Conservation (phyloP, 805 yeast genomes). For the Metschnikowia cerradonensis region DNA sequence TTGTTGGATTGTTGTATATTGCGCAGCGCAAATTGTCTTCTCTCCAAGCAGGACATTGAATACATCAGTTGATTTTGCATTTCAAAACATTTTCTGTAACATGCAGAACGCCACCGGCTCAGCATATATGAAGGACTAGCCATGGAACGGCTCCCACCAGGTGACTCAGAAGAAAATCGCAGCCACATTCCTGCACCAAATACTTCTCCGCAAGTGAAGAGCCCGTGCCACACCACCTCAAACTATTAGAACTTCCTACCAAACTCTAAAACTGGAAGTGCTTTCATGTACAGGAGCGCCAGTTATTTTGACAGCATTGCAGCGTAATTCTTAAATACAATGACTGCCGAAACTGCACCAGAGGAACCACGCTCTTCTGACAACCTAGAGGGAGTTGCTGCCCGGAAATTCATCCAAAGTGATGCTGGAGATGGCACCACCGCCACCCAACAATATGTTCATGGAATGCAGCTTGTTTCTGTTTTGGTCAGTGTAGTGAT, state of each 20-base stretch:
- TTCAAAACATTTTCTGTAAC: too few species aligned
- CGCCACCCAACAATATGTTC: constrained; percentile 32
- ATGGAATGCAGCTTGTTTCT: constrained; percentile 25
- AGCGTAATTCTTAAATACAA: background rate
- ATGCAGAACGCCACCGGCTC: too few species aligned
- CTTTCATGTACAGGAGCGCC: too few species aligned
- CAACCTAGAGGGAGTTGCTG: background rate
- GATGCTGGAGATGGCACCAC: constrained; percentile 42
- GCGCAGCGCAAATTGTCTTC: background rate
- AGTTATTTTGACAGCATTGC: background rate
- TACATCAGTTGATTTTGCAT: too few species aligned
- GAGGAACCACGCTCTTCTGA: background rate
- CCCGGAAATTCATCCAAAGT: constrained; percentile 20
- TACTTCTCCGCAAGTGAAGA: background rate
- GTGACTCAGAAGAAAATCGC: background rate
- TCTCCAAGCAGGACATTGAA: too few species aligned
- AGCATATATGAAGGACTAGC: too few species aligned
- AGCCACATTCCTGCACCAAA: background rate
- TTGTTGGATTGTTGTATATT: background rate
- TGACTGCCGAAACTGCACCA: background rate
- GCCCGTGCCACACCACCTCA: background rate
- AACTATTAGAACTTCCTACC: background rate
- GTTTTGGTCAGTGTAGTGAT: constrained; percentile 28
- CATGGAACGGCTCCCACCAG: background rate
- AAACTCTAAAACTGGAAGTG: background rate